These are phyloP conservation scores for Backusella tarrabulga DNA, from an alignment of 192 early-diverging fungal species.

Conservation along the genomic window DNA sequence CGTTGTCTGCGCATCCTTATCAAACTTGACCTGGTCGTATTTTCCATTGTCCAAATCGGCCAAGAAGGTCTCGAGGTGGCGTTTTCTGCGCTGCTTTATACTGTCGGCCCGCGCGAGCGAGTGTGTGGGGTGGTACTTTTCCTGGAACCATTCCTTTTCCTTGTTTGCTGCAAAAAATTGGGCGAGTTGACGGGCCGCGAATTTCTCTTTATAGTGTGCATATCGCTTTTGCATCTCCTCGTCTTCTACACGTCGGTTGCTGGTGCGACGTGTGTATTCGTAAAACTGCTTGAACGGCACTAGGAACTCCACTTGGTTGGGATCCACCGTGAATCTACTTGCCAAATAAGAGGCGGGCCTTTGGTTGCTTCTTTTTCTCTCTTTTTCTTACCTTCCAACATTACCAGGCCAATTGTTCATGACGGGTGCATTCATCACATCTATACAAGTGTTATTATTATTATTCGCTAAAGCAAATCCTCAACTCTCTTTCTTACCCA, in stretches of 20 bases:
- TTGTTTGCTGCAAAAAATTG: slow-evolving; percentile 79
- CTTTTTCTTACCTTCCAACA: neutral
- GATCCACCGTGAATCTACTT: slow-evolving; percentile 54
- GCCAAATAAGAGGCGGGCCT: neutral
- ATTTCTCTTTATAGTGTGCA: slow-evolving; percentile 82
- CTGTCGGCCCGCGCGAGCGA: slow-evolving; percentile 52
- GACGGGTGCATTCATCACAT: slow-evolving; percentile 11
- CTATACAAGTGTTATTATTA: neutral
- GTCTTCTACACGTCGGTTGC: slow-evolving; percentile 60
- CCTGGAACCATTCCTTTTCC: slow-evolving; percentile 88
- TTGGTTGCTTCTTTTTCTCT: no score
- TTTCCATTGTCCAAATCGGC: slow-evolving; percentile 67
- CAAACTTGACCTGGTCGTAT: slow-evolving; percentile 60
- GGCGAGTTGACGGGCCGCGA: slow-evolving; percentile 60
- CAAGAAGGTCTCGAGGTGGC: slow-evolving; percentile 59
- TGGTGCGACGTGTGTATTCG: slow-evolving; percentile 63
- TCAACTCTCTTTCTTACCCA: slow-evolving; percentile 17
- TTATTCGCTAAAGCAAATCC: neutral
- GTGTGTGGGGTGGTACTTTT: slow-evolving; percentile 86
- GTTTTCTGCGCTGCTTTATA: slow-evolving; percentile 52
- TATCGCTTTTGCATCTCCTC: slow-evolving; percentile 82
- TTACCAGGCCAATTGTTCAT: slow-evolving; percentile 15
- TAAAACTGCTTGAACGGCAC: slow-evolving; percentile 74
- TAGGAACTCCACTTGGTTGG: slow-evolving; percentile 71
- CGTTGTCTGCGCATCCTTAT: slow-evolving; percentile 39